Percentiles rank a stretch among this genome's conserved stretches.
phyloP scores from a whole-genome alignment of 495 filamentous ascomycete genomes.

The Aspergillus avenaceus region DNA sequence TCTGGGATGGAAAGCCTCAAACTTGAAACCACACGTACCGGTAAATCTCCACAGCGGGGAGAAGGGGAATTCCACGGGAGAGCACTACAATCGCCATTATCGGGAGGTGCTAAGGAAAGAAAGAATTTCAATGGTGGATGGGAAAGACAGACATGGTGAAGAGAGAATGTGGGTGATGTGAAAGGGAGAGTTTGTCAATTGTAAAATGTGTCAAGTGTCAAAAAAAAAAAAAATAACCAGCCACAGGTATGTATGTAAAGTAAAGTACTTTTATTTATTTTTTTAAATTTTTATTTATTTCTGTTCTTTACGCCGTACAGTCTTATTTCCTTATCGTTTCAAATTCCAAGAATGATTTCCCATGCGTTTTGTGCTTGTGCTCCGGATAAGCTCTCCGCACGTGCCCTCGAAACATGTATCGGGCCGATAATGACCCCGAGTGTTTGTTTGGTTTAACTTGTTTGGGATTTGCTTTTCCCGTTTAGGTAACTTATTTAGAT shows the following conservation, averaged over 20 bases:
- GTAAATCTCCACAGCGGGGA: constrained; percentile 1
- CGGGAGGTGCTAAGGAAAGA: too few relatives aligned
- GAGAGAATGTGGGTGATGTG: too few relatives aligned
- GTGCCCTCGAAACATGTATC: constrained; percentile 16
- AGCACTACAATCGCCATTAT: background rate
- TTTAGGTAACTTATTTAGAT: constrained; percentile 9
- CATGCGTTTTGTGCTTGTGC: background rate
- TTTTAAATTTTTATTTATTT: too few relatives aligned
- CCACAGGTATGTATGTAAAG: too few relatives aligned
- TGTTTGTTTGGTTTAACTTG: constrained; percentile 20
- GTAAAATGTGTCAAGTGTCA: background rate
- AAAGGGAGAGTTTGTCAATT: background rate
- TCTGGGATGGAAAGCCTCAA: background rate
- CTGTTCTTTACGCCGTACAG: too few relatives aligned
- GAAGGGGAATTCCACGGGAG: background rate
- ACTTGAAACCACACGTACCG: background rate
- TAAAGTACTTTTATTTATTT: too few relatives aligned
- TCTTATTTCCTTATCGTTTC: background rate
- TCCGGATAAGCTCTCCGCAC: constrained; percentile 16
- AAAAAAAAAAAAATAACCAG: too few relatives aligned
- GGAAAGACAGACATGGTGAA: background rate
- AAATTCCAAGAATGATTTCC: background rate
- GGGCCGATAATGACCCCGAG: constrained; percentile 30
- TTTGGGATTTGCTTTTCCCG: constrained; percentile 18
- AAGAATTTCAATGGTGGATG: background rate